Percentiles rank a stretch among this genome's conserved stretches.
Evolutionary conservation across 768 basidiomycete species (phyloP).

Genomic region (Pleurotus platypus): DNA sequence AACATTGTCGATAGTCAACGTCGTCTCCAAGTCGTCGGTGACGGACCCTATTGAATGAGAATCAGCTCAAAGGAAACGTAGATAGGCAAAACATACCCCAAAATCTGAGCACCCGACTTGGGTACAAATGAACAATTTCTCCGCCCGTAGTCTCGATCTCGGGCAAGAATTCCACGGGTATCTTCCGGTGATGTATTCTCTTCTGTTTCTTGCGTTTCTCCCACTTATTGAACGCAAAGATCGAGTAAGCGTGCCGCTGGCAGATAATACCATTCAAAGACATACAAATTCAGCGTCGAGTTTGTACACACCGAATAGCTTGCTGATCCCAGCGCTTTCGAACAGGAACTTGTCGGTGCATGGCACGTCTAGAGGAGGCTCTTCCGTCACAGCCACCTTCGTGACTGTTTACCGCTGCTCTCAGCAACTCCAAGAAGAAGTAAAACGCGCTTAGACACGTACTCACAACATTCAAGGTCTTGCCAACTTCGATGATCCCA

Average conservation of each 20-base stretch:
- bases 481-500: slow-evolving; percentile 4
- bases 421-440: neutral
- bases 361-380: slow-evolving; percentile 1
- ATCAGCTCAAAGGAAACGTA: neutral
- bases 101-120: neutral
- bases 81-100: neutral
- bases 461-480: slow-evolving; percentile 1
- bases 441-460: neutral
- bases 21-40: slow-evolving; percentile 2
- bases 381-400: neutral
- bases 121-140: slow-evolving; percentile 1
- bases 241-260: too few relatives aligned
- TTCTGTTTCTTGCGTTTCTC: slow-evolving; percentile 5
- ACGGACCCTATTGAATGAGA: neutral
- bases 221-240: neutral
- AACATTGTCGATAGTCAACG: slow-evolving; percentile 1
- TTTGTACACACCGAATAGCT: neutral
- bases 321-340: neutral
- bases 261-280: neutral
- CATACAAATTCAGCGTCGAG: slow-evolving; percentile 5
- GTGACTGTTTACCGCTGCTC: neutral
- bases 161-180: slow-evolving; percentile 1
- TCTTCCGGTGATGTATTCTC: neutral
- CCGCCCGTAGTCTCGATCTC: slow-evolving; percentile 1
- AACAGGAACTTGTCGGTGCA: slow-evolving; percentile 3